A percentile compares a stretch with the other conserved stretches of the same genome.
Conservation (phyloP, 1,284 basidiomycete genomes). For the Cystobasidium pallidum region DNA sequence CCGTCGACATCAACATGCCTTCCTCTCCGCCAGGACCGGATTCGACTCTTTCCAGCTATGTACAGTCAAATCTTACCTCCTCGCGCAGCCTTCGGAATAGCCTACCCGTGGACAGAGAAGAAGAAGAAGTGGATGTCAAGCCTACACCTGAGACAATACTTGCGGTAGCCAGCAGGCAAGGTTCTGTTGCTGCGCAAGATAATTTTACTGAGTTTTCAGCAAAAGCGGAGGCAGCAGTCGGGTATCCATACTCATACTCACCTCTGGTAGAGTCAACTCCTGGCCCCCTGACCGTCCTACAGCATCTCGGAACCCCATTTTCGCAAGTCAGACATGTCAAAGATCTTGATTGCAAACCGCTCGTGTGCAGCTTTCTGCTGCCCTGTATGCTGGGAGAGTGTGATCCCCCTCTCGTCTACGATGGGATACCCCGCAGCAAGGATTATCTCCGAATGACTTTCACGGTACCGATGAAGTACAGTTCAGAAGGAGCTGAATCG, state of each 20-base stretch:
- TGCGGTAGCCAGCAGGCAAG: not conserved
- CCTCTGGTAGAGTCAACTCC: not conserved
- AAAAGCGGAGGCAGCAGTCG: not conserved
- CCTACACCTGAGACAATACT: not conserved
- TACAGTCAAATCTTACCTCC: constrained; percentile 1
- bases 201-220: not conserved
- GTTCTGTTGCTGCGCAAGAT: not conserved
- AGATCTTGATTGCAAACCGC: not conserved
- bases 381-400: constrained; percentile 8
- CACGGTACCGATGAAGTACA: not conserved
- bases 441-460: constrained; percentile 14
- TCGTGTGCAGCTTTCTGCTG: constrained; percentile 7
- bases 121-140: not conserved
- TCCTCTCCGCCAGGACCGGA: not conserved
- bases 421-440: constrained; percentile 1
- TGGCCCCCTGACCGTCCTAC: not conserved
- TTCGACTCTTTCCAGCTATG: not conserved
- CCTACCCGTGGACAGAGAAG: not conserved
- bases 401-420: constrained; percentile 9
- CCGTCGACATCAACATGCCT: constrained; percentile 5
- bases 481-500: no score
- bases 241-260: not conserved
- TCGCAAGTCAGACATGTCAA: not conserved
- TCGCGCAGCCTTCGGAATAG: not conserved
- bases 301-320: not conserved